Evolutionary conservation across 176 grass and related monocot genomes (phyloP).

Genomic region (Microstegium vimineum): DNA sequence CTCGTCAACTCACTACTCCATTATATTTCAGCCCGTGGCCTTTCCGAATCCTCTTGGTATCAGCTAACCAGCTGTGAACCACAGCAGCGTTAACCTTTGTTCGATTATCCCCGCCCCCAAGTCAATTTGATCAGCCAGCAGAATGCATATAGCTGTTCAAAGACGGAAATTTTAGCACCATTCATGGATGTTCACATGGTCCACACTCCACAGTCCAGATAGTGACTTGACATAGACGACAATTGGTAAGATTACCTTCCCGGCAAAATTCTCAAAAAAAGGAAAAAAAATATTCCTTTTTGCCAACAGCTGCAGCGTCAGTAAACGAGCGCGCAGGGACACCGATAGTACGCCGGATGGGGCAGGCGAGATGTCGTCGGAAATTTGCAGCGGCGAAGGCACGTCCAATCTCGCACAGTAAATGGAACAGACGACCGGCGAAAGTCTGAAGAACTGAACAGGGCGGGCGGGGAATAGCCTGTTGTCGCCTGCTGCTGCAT

Average conservation of each 20-base stretch:
- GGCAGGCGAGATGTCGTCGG: neutral
- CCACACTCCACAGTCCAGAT: neutral
- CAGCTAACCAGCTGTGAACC: no score
- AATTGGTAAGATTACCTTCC: neutral
- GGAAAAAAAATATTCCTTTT: constrained; percentile 12
- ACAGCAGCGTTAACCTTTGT: neutral
- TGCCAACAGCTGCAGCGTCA: neutral
- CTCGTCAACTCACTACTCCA: no score
- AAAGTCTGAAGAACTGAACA: no score
- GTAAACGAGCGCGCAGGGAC: neutral
- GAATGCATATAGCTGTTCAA: neutral
- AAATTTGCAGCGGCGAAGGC: constrained; percentile 28
- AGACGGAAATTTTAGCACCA: neutral
- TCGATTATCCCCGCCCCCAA: neutral
- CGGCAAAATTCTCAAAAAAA: neutral
- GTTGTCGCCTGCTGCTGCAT: neutral
- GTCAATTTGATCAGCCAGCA: neutral
- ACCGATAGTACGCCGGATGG: neutral
- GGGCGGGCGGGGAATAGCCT: no score
- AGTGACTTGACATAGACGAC: neutral
- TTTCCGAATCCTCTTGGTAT: no score
- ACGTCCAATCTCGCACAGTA: constrained; percentile 28
- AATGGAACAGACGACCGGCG: neutral
- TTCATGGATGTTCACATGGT: neutral
- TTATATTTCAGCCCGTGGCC: neutral